Evolutionary conservation across 2,329 filamentous ascomycete species (phyloP), one percentile per base, ranked within the genome.

Genomic region (Cytospora leucostoma): DNA sequence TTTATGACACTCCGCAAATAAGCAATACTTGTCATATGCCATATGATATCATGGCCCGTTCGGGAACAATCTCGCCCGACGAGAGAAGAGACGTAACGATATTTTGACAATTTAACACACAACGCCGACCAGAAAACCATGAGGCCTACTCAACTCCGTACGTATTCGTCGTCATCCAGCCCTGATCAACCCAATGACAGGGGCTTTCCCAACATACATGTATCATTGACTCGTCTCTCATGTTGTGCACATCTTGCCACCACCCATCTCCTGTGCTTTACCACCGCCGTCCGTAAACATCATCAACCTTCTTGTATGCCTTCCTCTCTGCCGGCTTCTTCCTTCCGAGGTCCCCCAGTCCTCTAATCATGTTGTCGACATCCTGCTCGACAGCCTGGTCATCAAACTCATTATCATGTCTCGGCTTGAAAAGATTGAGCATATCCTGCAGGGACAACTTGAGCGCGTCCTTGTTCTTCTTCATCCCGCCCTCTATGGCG

Each of bases 371-470:
- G 2, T 61, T 56, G 17, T 64, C 33, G 13, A 72, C 68, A 6
- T 73, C 71, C 19, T 73, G 44, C 15, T 62, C 58, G 6, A 62
- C 70, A 54, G 58, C 64, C 3, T 64, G 56, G 34, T 64, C 67
- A 40, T 56, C 32, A 56, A 61, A 61, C 7, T 72, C 74, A 49
- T 79, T 76, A 33, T 76, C 78, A 57, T 77, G 73, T 21, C 77
- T 77, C 44, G 75, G 87, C 67, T 86, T 87, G 79, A 99, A 99
- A 62, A 99, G 83, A 56, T 91, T 88, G 75, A 99, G 83, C 75
- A 99, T 96, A 77, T 99, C 95, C 73, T 93, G 89, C 85, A 98
- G 88, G 55, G 89, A 92, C 56, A 99, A 82, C 79, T 97, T 97
- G 73, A 91, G 86, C 17, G 88, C 84, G 61, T 80, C 85, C 65